These are phyloP conservation scores for Pyrenophora seminiperda DNA, from an alignment of 2,329 filamentous ascomycete genomes.

Conservation along the genomic window DNA sequence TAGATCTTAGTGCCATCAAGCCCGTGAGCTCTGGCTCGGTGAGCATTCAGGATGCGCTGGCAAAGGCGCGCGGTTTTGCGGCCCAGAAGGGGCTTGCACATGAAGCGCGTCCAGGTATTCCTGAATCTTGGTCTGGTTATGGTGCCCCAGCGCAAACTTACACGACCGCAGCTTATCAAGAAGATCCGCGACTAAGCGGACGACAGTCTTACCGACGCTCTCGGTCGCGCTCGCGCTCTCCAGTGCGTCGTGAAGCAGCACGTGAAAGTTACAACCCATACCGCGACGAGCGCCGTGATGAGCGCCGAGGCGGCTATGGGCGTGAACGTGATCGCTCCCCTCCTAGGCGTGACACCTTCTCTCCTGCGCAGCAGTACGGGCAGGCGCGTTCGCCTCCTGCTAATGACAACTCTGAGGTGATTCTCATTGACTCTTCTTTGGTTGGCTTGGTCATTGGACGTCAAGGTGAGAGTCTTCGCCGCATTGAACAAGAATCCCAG, in stretches of 20 bases:
- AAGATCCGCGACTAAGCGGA: constrained; percentile 57
- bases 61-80: constrained; percentile 81
- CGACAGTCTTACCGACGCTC: constrained; percentile 67
- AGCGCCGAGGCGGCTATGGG: constrained; percentile 63
- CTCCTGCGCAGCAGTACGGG: constrained; percentile 60
- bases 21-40: constrained; percentile 80
- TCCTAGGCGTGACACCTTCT: constrained; percentile 64
- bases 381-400: constrained; percentile 64
- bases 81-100: constrained; percentile 74
- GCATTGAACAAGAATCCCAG: constrained; percentile 80
- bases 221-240: constrained; percentile 68
- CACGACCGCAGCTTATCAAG: constrained; percentile 46
- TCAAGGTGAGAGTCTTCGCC: constrained; percentile 84
- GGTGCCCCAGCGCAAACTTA: constrained; percentile 39
- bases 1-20: constrained; percentile 80
- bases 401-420: constrained; percentile 78
- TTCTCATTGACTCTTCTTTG: constrained; percentile 83
- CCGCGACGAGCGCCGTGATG: constrained; percentile 80
- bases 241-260: constrained; percentile 68
- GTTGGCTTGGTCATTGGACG: constrained; percentile 91
- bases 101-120: constrained; percentile 50
- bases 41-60: constrained; percentile 81
- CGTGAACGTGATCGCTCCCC: constrained; percentile 76
- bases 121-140: constrained; percentile 51
- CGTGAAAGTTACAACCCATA: constrained; percentile 82